Percentiles rank a stretch among this genome's conserved stretches.
phyloP scores from a whole-genome alignment of 306 rosid genomes.

The Gillenia trifoliata region DNA sequence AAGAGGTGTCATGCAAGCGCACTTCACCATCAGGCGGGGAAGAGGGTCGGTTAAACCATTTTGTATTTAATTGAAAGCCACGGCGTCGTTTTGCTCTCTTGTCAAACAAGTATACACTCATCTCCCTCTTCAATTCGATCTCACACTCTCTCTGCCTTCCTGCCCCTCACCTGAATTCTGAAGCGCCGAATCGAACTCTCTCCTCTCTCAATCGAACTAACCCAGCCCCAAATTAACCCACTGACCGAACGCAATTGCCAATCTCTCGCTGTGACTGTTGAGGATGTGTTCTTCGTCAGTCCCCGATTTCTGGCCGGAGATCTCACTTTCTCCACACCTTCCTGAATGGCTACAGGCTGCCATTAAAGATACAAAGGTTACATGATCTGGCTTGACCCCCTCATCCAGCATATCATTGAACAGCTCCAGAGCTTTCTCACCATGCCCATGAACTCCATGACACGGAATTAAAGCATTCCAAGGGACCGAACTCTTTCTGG shows the following conservation, averaged over 20 bases:
- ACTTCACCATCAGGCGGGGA: no score
- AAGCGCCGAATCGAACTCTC: no score
- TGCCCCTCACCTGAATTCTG: no score
- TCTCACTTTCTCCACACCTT: constrained; percentile 42
- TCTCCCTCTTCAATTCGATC: no score
- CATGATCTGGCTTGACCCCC: constrained; percentile 35
- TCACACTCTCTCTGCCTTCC: no score
- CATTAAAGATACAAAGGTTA: constrained; percentile 39
- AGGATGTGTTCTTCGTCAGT: constrained; percentile 40
- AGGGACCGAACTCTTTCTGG: constrained; percentile 24
- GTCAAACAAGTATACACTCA: no score
- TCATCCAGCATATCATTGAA: constrained; percentile 35
- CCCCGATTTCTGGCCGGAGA: constrained; percentile 40
- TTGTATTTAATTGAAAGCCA: no score
- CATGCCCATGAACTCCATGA: constrained; percentile 47
- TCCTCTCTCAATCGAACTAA: no score
- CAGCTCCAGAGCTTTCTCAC: constrained; percentile 31
- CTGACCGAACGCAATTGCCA: constrained; percentile 45
- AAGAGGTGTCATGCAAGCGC: no score
- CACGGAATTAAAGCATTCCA: constrained; percentile 47
- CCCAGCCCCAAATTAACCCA: no score
- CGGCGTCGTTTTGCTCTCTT: no score
- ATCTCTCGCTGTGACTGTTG: constrained; percentile 39
- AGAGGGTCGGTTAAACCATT: no score
- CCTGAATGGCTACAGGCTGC: constrained; percentile 56